Conservation (phyloP, 371 early-diverging fungal genomes). For the Rhizopus arrhizus region DNA sequence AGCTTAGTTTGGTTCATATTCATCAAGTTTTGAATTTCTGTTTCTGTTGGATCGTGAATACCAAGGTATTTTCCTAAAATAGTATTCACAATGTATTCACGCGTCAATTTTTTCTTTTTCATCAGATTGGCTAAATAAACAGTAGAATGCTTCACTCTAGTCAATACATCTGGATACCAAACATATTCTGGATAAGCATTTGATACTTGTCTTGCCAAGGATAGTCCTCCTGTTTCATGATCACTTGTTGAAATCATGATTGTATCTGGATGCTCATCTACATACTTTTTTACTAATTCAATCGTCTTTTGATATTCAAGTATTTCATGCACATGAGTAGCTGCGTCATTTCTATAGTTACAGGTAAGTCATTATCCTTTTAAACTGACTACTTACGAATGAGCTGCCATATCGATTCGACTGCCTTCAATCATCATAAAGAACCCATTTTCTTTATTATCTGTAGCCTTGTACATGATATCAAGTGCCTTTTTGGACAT, state of each 20-base stretch:
- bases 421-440: slow-evolving; percentile 96
- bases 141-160: slow-evolving; percentile 69
- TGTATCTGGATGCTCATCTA: slow-evolving; percentile 75
- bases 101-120: slow-evolving; percentile 11
- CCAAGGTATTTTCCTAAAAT: slow-evolving; percentile 67
- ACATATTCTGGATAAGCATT: slow-evolving; percentile 76
- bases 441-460: slow-evolving; percentile 68
- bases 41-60: slow-evolving; percentile 65
- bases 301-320: slow-evolving; percentile 86
- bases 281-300: slow-evolving; percentile 69
- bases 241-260: slow-evolving; percentile 87
- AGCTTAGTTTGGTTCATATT: slow-evolving; percentile 30
- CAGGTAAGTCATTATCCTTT: slow-evolving; percentile 18
- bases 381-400: slow-evolving; percentile 48
- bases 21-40: slow-evolving; percentile 61
- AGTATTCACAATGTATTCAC: slow-evolving; percentile 38
- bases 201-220: slow-evolving; percentile 72
- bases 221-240: slow-evolving; percentile 95
- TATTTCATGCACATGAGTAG: slow-evolving; percentile 88
- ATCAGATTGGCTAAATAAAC: slow-evolving; percentile 51
- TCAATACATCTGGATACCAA: slow-evolving; percentile 83
- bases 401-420: slow-evolving; percentile 88
- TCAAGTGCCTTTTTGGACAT: slow-evolving; percentile 83
- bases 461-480: slow-evolving; percentile 54
- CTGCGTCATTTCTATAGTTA: slow-evolving; percentile 81